phyloP scores from a whole-genome alignment of 2,329 filamentous ascomycete species.

The Lasiodiplodia sp. region DNA sequence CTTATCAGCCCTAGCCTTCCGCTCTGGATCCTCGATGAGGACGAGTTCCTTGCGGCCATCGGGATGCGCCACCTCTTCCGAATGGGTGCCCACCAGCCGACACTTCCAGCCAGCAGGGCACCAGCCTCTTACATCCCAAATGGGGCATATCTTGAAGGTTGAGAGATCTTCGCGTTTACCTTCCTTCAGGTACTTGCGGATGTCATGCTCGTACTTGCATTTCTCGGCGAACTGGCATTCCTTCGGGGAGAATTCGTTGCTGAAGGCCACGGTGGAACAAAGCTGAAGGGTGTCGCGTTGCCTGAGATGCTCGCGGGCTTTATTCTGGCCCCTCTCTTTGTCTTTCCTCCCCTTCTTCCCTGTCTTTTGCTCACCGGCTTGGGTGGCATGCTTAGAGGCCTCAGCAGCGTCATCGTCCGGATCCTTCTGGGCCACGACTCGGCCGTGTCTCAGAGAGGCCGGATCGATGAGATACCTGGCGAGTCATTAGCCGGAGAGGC shows the following conservation, averaged over 20 bases:
- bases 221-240: slow-evolving; percentile 79
- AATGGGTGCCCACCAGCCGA: slow-evolving; percentile 87
- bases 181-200: slow-evolving; percentile 83
- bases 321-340: slow-evolving; percentile 79
- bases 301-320: slow-evolving; percentile 78
- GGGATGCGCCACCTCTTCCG: slow-evolving; percentile 75
- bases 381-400: slow-evolving; percentile 55
- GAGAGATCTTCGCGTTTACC: slow-evolving; percentile 81
- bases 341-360: slow-evolving; percentile 62
- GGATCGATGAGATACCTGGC: slow-evolving; percentile 44
- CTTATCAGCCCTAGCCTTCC: slow-evolving; percentile 56
- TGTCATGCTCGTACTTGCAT: slow-evolving; percentile 83
- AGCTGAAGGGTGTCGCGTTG: slow-evolving; percentile 80
- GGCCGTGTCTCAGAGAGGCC: slow-evolving; percentile 37
- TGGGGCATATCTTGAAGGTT: slow-evolving; percentile 79
- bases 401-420: slow-evolving; percentile 67
- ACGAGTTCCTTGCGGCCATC: slow-evolving; percentile 86
- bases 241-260: slow-evolving; percentile 79
- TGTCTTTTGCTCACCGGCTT: slow-evolving; percentile 47
- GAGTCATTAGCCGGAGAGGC: slow-evolving; percentile 25
- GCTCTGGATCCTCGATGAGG: slow-evolving; percentile 65
- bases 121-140: slow-evolving; percentile 76
- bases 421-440: slow-evolving; percentile 32
- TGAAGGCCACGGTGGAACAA: slow-evolving; percentile 75
- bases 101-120: slow-evolving; percentile 94